phyloP scores from a whole-genome alignment of 2,329 filamentous ascomycete species.

The Fusarium sp. region DNA sequence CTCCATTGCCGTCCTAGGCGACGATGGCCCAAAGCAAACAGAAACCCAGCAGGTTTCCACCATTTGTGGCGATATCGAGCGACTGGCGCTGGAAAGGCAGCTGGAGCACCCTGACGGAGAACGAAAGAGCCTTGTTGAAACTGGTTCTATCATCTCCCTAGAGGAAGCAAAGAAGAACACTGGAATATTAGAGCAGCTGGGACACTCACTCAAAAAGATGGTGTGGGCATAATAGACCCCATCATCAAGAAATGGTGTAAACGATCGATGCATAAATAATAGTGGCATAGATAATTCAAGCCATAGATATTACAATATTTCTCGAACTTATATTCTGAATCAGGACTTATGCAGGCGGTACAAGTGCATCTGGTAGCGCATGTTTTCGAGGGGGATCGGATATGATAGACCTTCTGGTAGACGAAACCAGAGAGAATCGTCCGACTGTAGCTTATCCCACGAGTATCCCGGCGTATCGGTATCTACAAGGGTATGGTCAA shows the following conservation, averaged over 20 bases:
- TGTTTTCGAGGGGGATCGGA: slow-evolving; percentile 89
- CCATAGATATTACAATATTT: slow-evolving; percentile 39
- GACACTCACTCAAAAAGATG: slow-evolving; percentile 91
- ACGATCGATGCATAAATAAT: slow-evolving; percentile 14
- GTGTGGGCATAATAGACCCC: slow-evolving; percentile 75
- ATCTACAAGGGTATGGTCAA: slow-evolving; percentile 82
- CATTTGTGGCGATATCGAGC: slow-evolving; percentile 82
- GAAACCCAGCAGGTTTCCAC: slow-evolving; percentile 69
- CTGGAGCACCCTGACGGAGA: slow-evolving; percentile 58
- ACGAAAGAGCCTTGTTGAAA: slow-evolving; percentile 64
- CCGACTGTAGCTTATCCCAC: slow-evolving; percentile 81
- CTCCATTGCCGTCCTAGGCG: slow-evolving; percentile 66
- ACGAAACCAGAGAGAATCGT: slow-evolving; percentile 89
- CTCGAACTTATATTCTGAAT: slow-evolving; percentile 20
- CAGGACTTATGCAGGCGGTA: slow-evolving; percentile 64
- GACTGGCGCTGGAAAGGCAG: slow-evolving; percentile 68
- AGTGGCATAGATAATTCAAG: slow-evolving; percentile 26
- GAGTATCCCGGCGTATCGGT: slow-evolving; percentile 53
- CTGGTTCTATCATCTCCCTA: slow-evolving; percentile 82
- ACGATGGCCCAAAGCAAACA: slow-evolving; percentile 59
- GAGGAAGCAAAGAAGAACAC: slow-evolving; percentile 89
- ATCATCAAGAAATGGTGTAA: slow-evolving; percentile 29
- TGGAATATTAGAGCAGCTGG: slow-evolving; percentile 85
- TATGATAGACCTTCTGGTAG: slow-evolving; percentile 77
- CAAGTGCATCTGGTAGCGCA: slow-evolving; percentile 93